phyloP scores from a whole-genome alignment of 306 rosid species.

The Astragalus membranaceus region DNA sequence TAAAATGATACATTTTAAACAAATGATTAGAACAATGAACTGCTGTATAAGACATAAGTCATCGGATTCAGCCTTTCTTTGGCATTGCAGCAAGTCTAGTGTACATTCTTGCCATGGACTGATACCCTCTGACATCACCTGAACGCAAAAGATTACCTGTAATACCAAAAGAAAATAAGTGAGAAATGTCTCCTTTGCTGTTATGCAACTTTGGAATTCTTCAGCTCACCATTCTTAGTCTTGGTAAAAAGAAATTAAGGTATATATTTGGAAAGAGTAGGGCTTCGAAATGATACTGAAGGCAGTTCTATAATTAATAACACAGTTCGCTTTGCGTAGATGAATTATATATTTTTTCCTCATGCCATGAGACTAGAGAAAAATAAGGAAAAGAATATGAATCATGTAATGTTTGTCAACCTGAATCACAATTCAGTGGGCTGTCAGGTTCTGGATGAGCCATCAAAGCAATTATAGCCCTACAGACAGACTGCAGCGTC shows the following conservation, averaged over 20 bases:
- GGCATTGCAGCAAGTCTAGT: slow-evolving; percentile 97
- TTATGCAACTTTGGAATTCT: not conserved
- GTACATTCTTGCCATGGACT: slow-evolving; percentile 98
- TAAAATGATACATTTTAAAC: slow-evolving; percentile 17
- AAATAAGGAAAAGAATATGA: not conserved
- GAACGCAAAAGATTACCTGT: slow-evolving; percentile 92
- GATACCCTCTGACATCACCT: slow-evolving; percentile 80
- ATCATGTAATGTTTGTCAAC: slow-evolving; percentile 28
- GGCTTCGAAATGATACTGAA: not conserved
- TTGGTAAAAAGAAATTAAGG: not conserved
- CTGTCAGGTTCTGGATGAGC: slow-evolving; percentile 99
- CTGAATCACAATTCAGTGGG: slow-evolving; percentile 96
- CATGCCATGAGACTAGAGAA: not conserved
- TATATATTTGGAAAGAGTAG: not conserved
- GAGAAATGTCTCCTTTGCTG: not conserved
- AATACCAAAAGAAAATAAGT: not conserved
- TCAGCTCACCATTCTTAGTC: not conserved
- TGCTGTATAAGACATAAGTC: not conserved
- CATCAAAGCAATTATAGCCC: slow-evolving; percentile 97
- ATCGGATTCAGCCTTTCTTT: slow-evolving; percentile 69
- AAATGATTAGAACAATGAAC: slow-evolving; percentile 9
- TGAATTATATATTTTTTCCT: not conserved
- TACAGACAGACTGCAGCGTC: slow-evolving; percentile 97
- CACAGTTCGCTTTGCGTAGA: no score
- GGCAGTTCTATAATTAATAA: not conserved